phyloP scores from a whole-genome alignment of 2,329 filamentous ascomycete genomes.

The Penicillium crustosum region DNA sequence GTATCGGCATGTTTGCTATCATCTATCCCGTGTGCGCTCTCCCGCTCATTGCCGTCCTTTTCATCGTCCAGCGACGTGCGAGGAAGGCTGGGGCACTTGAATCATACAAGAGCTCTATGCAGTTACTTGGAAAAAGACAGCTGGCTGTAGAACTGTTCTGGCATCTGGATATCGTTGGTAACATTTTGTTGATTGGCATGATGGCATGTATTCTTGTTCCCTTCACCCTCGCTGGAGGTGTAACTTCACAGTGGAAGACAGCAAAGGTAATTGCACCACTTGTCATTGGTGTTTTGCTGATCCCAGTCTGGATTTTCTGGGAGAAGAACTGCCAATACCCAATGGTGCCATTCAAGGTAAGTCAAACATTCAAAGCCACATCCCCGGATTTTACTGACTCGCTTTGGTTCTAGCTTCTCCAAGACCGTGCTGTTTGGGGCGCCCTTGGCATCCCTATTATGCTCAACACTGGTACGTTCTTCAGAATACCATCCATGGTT shows the following conservation, averaged over 20 bases:
- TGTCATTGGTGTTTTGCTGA: slow-evolving; percentile 50
- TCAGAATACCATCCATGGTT: not conserved
- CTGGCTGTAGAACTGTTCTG: slow-evolving; percentile 53
- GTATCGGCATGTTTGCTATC: slow-evolving; percentile 64
- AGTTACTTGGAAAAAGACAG: slow-evolving; percentile 41
- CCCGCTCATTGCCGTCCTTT: slow-evolving; percentile 56
- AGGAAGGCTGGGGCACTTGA: slow-evolving; percentile 52
- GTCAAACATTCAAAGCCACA: not conserved
- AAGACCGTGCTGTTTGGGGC: slow-evolving; percentile 65
- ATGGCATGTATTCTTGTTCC: slow-evolving; percentile 56
- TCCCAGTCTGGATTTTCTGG: slow-evolving; percentile 56
- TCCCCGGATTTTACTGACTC: not conserved
- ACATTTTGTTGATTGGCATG: slow-evolving; percentile 54
- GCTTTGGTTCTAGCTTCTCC: slow-evolving; percentile 46
- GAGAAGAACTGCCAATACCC: slow-evolving; percentile 53
- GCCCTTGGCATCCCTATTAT: slow-evolving; percentile 56
- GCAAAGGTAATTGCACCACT: slow-evolving; percentile 55
- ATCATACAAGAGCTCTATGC: slow-evolving; percentile 46
- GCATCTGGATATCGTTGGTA: slow-evolving; percentile 56
- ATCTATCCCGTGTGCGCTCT: slow-evolving; percentile 59
- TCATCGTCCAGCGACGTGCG: slow-evolving; percentile 54
- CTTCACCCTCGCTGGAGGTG: slow-evolving; percentile 58
- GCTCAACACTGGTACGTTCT: slow-evolving; percentile 27
- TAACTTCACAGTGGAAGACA: slow-evolving; percentile 50
- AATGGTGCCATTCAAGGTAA: slow-evolving; percentile 58